Evolutionary conservation across 208 protist species (phyloP).

Genomic region (Kentomonas sorsogonicus): DNA sequence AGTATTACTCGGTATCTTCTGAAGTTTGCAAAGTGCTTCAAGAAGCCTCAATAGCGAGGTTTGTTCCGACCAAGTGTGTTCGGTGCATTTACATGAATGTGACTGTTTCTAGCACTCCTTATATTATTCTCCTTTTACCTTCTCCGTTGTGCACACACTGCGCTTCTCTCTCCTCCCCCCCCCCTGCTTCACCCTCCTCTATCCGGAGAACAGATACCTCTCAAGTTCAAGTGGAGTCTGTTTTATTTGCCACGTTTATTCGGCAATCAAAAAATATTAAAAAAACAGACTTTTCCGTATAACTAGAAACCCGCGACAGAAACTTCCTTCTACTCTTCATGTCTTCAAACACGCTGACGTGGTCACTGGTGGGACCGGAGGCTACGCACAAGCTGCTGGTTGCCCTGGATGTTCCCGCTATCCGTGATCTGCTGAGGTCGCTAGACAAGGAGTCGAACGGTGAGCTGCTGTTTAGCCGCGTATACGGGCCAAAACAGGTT

Average conservation of each 20-base stretch:
- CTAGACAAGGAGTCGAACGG: slow-evolving; percentile 30
- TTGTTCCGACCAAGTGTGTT: not conserved
- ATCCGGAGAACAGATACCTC: not conserved
- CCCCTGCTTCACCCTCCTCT: not conserved
- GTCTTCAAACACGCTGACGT: no score
- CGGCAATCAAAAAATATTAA: slow-evolving; percentile 34
- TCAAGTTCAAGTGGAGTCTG: not conserved
- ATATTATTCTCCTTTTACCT: not conserved
- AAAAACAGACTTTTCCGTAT: not conserved
- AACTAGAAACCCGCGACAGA: slow-evolving; percentile 6
- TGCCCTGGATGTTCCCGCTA: slow-evolving; percentile 32
- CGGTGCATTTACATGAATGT: not conserved
- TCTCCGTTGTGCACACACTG: not conserved
- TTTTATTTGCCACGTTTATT: not conserved
- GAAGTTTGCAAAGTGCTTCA: no score
- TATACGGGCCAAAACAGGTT: slow-evolving; percentile 21
- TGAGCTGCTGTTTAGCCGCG: slow-evolving; percentile 16
- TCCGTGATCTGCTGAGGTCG: slow-evolving; percentile 36
- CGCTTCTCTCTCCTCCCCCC: not conserved
- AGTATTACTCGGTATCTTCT: not conserved
- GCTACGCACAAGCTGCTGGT: slow-evolving; percentile 48
- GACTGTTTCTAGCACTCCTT: not conserved
- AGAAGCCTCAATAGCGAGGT: not conserved
- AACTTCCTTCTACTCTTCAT: no score
- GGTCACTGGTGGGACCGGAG: slow-evolving; percentile 46